Evolutionary conservation across 2,329 filamentous ascomycete species (phyloP), one percentile per base, ranked within the genome.

Genomic region (Sphaerulina vaccinii): DNA sequence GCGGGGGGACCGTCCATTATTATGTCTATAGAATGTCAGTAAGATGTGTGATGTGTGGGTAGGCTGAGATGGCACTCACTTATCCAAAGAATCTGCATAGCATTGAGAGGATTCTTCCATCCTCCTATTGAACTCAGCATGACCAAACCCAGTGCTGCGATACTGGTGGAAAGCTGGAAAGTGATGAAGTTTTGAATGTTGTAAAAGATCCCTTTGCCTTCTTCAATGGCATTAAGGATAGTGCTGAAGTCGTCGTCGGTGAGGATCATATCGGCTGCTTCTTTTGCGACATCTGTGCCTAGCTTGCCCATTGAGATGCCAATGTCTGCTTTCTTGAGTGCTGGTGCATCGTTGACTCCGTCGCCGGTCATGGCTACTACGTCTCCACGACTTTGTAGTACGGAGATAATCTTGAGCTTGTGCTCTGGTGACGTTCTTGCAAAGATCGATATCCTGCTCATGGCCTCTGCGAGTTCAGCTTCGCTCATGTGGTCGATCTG

Each of bases 41-140:
- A 27, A 49, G 2, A 9, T 39, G 22, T 10, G 8, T 40, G 15
- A 41, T 11, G n/a, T 13, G 9, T 10, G 2, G 21, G 13, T 13
- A 39, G 5, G 19, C 8, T 7, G 18, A n/a, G 39, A 11, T 15
- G 42, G 5, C 10, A 81, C 90, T 75, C 76, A 96, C 92, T 99
- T 66, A 99, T 99, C 93, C 93, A 99, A 36, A 99, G 80, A 75
- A 99, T 99, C 75, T 99, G 93, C 93, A 99, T 99, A 43, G 93
- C 90, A 69, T 99, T 99, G 55, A 99, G 79, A 39, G 93, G 95
- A 68, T 93, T 96, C 73, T 90, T 91, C 75, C 95, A 93, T 33
- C 93, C 93, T 56, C 96, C 80, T 62, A 89, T 87, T 23, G 90
- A 96, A 77, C 91, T 96, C 65, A 99, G 73, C 61, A 99, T 83